Base-by-base conservation (phyloP, 176 grass and related monocot species). In the Musa schizocarpa region DNA sequence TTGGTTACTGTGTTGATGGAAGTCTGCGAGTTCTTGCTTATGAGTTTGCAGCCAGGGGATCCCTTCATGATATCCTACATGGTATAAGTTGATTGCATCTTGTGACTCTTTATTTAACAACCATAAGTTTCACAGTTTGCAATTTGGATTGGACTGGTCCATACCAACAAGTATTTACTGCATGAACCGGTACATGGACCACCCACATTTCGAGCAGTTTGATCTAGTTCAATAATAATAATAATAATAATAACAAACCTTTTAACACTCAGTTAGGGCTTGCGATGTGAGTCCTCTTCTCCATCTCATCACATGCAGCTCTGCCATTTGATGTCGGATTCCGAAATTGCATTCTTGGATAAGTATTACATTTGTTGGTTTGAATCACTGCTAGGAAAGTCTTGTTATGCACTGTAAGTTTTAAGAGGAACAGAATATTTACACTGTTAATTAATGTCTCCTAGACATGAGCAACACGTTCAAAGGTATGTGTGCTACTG, bases 21-120 rank as follows among this genome's bases (percentile, higher is more conserved):
- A 96, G 43, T 79, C 84, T 74, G 17, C 82, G 89, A 50, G 54
- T 92, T 81, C 92, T 96, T 84, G 92, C 87, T 53, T 96, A 92
- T 19, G 92, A 96, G 75, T 92, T 59, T 69, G 89, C 92, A 13
- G 68, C 92, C 61, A 90, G 75, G 78, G 89, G 89, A 52, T 96
- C 92, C 53, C 82, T 96, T 73, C 89, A 96, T 78, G 92, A 96
- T 63, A 81, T 92, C 71, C 89, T 92, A 66, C 92, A 96, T 56
- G 92, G 92, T 92, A 72, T 51, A 48, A 19, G 20, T 65, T 73
- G n/a, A 55, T 55, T 54, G n/a, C 4, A 22, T 2, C 11, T 21
- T 53, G 19, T 70, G 8, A 9, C 13, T 34, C 34, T 43, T 43
- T 43, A 43, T 43, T 43, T 43, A 43, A 43, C 34, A 5, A 43